A percentile compares a stretch with the other conserved stretches of the same genome.
phyloP scores from a whole-genome alignment of 108 stramenopile genomes.

The Stephanodiscus minutulus region DNA sequence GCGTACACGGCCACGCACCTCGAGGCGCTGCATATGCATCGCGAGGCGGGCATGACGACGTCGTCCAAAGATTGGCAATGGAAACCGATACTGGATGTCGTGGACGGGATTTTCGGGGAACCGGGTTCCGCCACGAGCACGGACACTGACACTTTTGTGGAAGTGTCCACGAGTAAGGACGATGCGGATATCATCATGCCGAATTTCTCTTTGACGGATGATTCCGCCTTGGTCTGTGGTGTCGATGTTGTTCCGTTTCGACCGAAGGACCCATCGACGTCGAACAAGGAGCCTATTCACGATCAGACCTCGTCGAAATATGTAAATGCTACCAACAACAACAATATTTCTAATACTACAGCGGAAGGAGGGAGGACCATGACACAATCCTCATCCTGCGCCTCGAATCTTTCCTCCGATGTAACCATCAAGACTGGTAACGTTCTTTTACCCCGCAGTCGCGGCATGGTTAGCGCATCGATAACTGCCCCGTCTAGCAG shows the following conservation, averaged over 20 bases:
- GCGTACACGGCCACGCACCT: constrained; percentile 31
- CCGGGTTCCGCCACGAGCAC: constrained; percentile 7
- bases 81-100: constrained; percentile 24
- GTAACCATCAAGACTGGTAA: constrained; percentile 17
- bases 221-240: neutral
- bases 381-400: constrained; percentile 10
- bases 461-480: neutral
- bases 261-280: constrained; percentile 12
- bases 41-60: constrained; percentile 26
- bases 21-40: constrained; percentile 37
- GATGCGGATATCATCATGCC: constrained; percentile 11
- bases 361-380: neutral
- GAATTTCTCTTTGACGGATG: neutral
- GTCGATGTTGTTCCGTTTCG: neutral
- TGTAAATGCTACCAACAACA: neutral
- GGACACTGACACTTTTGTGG: constrained; percentile 12
- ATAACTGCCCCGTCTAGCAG: neutral
- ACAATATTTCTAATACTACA: neutral
- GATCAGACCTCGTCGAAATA: neutral
- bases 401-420: constrained; percentile 25
- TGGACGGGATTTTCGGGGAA: constrained; percentile 19
- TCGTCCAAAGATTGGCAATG: constrained; percentile 6
- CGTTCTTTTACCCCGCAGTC: neutral
- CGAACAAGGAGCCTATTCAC: constrained; percentile 1
- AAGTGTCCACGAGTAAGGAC: neutral